Percentiles rank a stretch among this genome's conserved stretches.
Conservation (phyloP, 495 filamentous ascomycete species). For the Talaromyces stipitatus region DNA sequence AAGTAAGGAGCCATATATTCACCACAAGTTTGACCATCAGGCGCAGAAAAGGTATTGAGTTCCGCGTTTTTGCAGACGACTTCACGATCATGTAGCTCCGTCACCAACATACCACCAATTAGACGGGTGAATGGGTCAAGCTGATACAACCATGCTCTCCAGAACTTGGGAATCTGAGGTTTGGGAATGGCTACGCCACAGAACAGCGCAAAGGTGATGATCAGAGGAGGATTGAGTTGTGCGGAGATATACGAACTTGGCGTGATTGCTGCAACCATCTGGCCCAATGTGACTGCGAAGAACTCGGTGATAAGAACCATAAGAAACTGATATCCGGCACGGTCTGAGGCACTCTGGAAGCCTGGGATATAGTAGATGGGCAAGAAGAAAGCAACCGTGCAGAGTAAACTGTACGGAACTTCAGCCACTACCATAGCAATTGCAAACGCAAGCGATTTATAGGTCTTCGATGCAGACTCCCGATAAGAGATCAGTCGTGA, state of each 20-base stretch:
- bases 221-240: conserved; percentile 66
- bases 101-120: conserved; percentile 70
- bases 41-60: conserved; percentile 54
- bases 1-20: conserved; percentile 69
- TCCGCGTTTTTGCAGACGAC: conserved; percentile 52
- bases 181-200: conserved; percentile 76
- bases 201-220: conserved; percentile 45
- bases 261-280: conserved; percentile 59
- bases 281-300: conserved; percentile 66
- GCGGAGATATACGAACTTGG: conserved; percentile 63
- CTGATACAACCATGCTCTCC: conserved; percentile 72
- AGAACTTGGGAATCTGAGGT: conserved; percentile 67
- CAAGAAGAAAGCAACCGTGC: conserved; percentile 67
- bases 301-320: conserved; percentile 71
- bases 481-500: conserved; percentile 71
- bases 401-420: conserved; percentile 67
- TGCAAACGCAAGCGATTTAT: conserved; percentile 64
- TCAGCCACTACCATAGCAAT: conserved; percentile 65
- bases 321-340: conserved; percentile 76
- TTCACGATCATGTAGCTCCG: conserved; percentile 56
- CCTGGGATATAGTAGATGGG: conserved; percentile 69
- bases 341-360: conserved; percentile 41
- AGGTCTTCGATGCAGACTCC: conserved; percentile 70
- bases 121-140: conserved; percentile 80
- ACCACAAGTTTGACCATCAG: conserved; percentile 54